Evolutionary conservation across 2,329 filamentous ascomycete species (phyloP).

Genomic region (Rutstroemia sp.): DNA sequence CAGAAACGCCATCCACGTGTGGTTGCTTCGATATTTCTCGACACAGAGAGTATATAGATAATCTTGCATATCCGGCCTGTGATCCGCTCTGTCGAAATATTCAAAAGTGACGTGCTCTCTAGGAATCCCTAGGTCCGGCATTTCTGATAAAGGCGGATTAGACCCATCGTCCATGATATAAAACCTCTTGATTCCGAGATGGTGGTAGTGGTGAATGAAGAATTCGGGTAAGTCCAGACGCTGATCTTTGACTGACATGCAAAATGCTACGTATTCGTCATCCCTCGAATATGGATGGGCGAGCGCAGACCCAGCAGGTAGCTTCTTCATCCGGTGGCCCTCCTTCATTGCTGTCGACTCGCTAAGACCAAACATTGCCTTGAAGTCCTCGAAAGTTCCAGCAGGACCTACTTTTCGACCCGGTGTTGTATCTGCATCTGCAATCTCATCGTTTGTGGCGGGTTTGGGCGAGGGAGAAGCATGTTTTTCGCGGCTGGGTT

Average conservation of each 20-base stretch:
- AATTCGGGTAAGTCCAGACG: slow-evolving; percentile 22
- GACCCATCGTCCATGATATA: slow-evolving; percentile 28
- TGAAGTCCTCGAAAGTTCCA: slow-evolving; percentile 10
- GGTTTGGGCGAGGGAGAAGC: not conserved
- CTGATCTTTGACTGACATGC: slow-evolving; percentile 23
- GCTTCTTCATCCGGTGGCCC: not conserved
- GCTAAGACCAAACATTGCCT: slow-evolving; percentile 2
- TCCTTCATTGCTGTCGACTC: not conserved
- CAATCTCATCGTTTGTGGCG: not conserved
- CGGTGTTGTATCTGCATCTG: not conserved
- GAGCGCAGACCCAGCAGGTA: slow-evolving; percentile 1
- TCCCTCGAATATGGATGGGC: not conserved
- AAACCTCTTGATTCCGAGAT: slow-evolving; percentile 22
- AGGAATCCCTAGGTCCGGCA: slow-evolving; percentile 17
- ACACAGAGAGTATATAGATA: slow-evolving; percentile 19
- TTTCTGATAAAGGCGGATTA: slow-evolving; percentile 16
- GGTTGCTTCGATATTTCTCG: slow-evolving; percentile 18
- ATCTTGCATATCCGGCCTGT: slow-evolving; percentile 12
- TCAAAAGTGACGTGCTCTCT: slow-evolving; percentile 17
- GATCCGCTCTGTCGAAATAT: slow-evolving; percentile 13
- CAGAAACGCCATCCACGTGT: slow-evolving; percentile 31
- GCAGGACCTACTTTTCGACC: not conserved
- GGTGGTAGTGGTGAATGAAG: slow-evolving; percentile 25
- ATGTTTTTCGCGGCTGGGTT: not conserved
- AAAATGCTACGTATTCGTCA: slow-evolving; percentile 23